phyloP scores from a whole-genome alignment of 768 basidiomycete species.

The Leccinum variicolor region DNA sequence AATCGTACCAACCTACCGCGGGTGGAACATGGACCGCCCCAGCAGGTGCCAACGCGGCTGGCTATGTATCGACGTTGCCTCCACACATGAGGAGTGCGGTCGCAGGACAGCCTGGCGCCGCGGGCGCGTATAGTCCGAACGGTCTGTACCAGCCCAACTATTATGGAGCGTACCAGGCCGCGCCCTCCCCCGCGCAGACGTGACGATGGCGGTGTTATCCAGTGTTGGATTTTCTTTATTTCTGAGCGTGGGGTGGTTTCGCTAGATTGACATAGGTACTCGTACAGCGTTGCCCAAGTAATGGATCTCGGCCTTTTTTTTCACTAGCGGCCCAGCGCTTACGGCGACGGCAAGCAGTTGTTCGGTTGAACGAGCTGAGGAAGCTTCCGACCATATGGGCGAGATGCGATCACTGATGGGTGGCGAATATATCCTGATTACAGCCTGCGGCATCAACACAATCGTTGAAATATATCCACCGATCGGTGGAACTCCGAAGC shows the following conservation, averaged over 20 bases:
- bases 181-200: constrained; percentile 31
- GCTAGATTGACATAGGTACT: constrained; percentile 21
- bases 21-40: constrained; percentile 28
- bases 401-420: not conserved
- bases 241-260: constrained; percentile 1
- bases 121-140: constrained; percentile 16
- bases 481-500: not conserved
- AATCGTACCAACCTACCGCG: constrained; percentile 30
- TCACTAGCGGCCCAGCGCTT: not conserved
- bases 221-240: not conserved
- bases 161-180: constrained; percentile 32
- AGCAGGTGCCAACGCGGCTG: constrained; percentile 17
- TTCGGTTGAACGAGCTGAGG: not conserved
- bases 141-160: constrained; percentile 29
- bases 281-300: constrained; percentile 15
- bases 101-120: constrained; percentile 20
- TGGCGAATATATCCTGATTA: not conserved
- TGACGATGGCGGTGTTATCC: constrained; percentile 2
- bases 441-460: not conserved
- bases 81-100: constrained; percentile 36
- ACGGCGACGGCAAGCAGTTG: not conserved
- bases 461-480: not conserved
- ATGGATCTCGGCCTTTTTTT: constrained; percentile 4
- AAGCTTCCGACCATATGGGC: not conserved
- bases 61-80: constrained; percentile 39